Base-by-base conservation (phyloP, 768 basidiomycete species). In the Sarcodon aspratus region DNA sequence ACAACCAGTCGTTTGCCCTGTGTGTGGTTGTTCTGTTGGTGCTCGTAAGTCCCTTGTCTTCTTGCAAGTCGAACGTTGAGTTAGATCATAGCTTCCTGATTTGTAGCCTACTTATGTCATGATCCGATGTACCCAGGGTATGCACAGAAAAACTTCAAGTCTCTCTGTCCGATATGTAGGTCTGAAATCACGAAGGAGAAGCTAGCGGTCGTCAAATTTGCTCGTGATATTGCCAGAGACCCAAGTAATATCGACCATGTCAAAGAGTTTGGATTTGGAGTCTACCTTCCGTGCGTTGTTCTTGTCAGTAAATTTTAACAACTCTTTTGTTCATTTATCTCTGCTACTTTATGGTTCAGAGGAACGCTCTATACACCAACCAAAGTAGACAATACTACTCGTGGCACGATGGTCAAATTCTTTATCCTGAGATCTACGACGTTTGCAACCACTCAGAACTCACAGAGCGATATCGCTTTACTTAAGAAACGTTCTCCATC, bases 121-220 rank as follows among this genome's bases (percentile, higher is more conserved):
- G 51, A 58, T 0, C 72, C 70, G 1, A 69, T 9, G 13, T 72
- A 70, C 1, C 69, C 66, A 0, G 79, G 79, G 0, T 80, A 78
- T 47, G 57, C 72, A 0, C 75, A 78, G 50, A 59, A 59, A 18
- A 59, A 56, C 0, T 79, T 79, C 49, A 55, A 34, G 4, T 45
- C 54, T 1, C 18, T 27, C 36, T 80, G 78, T 51, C 52, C 53
- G 1, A 31, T 36, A 2, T 80, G 78, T 53, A 49, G 48, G 9
- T 60, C 68, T 27, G 55, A 52, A 4, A 70, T 80, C 27, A 73
- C 66, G 1, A 69, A 67, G 40, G 63, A 67, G 13, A 63, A 54
- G 9, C 63, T 78, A 3, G 72, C 63, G 1, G 59, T 72, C 1
- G 59, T 66, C 35, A 76, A 73, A 51, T 66, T 76, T 18, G 66